Percentiles rank a stretch among this genome's conserved stretches.
These are phyloP conservation scores for Russula sp. DNA, from an alignment of 768 basidiomycete species.

Conservation along the genomic window DNA sequence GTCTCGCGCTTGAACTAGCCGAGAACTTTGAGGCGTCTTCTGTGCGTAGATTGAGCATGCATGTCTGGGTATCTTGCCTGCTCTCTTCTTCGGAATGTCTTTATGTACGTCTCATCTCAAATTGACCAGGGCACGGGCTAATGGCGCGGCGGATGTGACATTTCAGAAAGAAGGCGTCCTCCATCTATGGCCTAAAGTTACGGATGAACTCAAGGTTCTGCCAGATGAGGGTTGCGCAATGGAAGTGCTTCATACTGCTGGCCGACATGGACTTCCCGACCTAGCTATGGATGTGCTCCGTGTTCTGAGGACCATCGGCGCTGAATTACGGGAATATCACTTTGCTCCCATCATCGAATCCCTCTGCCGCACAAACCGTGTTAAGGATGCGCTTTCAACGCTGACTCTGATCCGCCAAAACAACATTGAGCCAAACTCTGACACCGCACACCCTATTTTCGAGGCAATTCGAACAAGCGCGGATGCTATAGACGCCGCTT, in stretches of 20 bases:
- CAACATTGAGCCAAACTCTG: slow-evolving; percentile 40
- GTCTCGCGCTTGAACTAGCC: slow-evolving; percentile 68
- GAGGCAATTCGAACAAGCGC: slow-evolving; percentile 39
- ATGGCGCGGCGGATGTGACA: not conserved
- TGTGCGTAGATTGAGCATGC: slow-evolving; percentile 43
- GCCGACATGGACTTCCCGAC: slow-evolving; percentile 60
- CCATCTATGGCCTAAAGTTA: slow-evolving; percentile 53
- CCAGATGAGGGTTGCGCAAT: slow-evolving; percentile 74
- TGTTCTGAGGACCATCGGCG: slow-evolving; percentile 41
- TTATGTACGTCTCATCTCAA: slow-evolving; percentile 46
- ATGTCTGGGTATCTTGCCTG: slow-evolving; percentile 63
- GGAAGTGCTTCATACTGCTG: slow-evolving; percentile 64
- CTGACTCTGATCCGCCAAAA: slow-evolving; percentile 53
- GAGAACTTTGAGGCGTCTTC: slow-evolving; percentile 49
- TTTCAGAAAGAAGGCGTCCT: slow-evolving; percentile 59
- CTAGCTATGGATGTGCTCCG: slow-evolving; percentile 62
- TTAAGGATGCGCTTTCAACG: slow-evolving; percentile 56
- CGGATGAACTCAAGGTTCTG: slow-evolving; percentile 41
- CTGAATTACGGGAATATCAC: slow-evolving; percentile 60
- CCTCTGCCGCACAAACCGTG: slow-evolving; percentile 46
- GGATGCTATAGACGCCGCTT: slow-evolving; percentile 55
- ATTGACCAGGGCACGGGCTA: not conserved
- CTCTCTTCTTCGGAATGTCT: slow-evolving; percentile 52
- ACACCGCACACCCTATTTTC: slow-evolving; percentile 50
- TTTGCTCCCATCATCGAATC: slow-evolving; percentile 73